Conservation (phyloP, 345 rosid species). For the Kernera saxatilis region DNA sequence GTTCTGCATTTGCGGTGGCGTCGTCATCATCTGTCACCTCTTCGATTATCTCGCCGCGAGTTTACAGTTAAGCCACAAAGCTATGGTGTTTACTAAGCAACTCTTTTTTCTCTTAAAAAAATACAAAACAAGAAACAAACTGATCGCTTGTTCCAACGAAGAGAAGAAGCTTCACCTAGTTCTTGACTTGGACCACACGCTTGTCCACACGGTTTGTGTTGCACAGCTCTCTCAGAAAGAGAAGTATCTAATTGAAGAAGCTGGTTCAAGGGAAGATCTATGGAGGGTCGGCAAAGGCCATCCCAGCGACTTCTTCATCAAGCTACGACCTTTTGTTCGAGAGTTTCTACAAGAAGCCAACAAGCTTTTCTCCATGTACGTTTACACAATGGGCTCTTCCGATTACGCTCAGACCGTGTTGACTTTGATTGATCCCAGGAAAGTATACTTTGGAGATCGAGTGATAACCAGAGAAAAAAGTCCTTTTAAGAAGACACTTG, state of each 20-base stretch:
- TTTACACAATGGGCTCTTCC: slow-evolving; percentile 6
- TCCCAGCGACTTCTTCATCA: background rate
- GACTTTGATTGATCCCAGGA: slow-evolving; percentile 1
- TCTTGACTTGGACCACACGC: slow-evolving; percentile 24
- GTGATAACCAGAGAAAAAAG: background rate
- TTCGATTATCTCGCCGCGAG: background rate
- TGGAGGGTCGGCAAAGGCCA: background rate
- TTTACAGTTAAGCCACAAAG: background rate
- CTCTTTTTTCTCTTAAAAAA: background rate
- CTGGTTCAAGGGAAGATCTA: background rate
- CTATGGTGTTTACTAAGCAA: background rate
- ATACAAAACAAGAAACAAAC: background rate
- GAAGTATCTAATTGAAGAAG: background rate
- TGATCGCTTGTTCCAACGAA: background rate
- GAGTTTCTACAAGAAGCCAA: slow-evolving; percentile 7
- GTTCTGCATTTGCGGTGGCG: no score
- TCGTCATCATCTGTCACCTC: no score
- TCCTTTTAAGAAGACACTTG: background rate
- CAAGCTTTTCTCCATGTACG: slow-evolving; percentile 7
- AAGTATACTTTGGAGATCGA: slow-evolving; percentile 4
- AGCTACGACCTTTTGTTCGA: slow-evolving; percentile 5
- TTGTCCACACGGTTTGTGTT: background rate
- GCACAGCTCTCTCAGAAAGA: background rate
- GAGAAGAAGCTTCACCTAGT: slow-evolving; percentile 13
- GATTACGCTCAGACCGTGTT: background rate